Evolutionary conservation across 2,329 filamentous ascomycete species (phyloP).

Genomic region (Colletotrichum eleusines): DNA sequence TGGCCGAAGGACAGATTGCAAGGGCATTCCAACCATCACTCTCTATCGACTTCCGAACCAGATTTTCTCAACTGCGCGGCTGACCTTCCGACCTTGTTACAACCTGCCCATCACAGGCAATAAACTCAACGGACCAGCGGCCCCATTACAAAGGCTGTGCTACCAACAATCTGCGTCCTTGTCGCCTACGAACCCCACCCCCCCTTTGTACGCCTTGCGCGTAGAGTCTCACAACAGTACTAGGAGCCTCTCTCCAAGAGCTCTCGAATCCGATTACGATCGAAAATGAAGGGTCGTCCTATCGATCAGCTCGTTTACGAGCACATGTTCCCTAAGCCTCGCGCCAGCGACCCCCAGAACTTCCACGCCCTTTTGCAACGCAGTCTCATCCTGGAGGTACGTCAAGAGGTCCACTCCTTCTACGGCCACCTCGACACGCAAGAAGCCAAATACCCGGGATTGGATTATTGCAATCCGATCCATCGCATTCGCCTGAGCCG

Average conservation of each 20-base stretch:
- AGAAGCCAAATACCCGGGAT: constrained; percentile 84
- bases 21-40: constrained; percentile 3
- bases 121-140: neutral
- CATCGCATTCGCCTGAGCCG: constrained; percentile 83
- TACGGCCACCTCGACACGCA: constrained; percentile 84
- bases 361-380: constrained; percentile 78
- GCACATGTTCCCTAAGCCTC: constrained; percentile 77
- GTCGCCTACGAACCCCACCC: neutral
- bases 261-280: neutral
- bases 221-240: neutral
- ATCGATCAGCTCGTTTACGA: constrained; percentile 81
- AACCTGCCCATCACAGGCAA: neutral
- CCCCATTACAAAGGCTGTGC: neutral
- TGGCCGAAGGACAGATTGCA: neutral
- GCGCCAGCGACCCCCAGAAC: constrained; percentile 75
- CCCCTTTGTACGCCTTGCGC: constrained; percentile 18
- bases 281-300: constrained; percentile 75
- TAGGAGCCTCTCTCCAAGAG: neutral
- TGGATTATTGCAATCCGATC: constrained; percentile 80
- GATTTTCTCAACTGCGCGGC: neutral
- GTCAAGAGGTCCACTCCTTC: constrained; percentile 81
- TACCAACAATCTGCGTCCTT: neutral
- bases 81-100: neutral
- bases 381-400: constrained; percentile 80
- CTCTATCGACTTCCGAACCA: neutral